Base-by-base conservation (phyloP, 75 land plant species). In the Pinus tabuliformis region DNA sequence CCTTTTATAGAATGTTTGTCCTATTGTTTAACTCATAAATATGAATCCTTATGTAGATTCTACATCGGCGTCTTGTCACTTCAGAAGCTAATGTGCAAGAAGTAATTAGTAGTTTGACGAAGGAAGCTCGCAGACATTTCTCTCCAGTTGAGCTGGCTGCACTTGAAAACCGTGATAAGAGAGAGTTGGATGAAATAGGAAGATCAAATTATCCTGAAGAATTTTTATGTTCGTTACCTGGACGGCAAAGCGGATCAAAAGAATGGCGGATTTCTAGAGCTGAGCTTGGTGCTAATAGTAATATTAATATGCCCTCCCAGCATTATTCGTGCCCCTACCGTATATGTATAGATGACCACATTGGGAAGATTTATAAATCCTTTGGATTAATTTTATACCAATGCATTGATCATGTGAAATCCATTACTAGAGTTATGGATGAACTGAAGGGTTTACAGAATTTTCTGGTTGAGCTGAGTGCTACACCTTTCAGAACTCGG, bases 191-290 rank as follows among this genome's bases (percentile, higher is more conserved):
- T 52, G 98, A 85, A 73, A 79, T 91, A 57, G 83, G 84, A 58
- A 80, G 79, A 75, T 57, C 17, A 17, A 54, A 68, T 8, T 70
- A 79, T 78, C 57, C 28, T 76, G 83, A 81, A 59, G 86, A 82
- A 62, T 52, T 70, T 59, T 78, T 84, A 49, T 54, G 77, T 71
- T 78, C 78, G 15, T 82, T 93, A 56, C 95, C 98, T 70, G 98
- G 98, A 78, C 80, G 99, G 64, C 93, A 86, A 84, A 97, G 96
- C 85, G 99, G 99, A 49, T 78, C 90, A 60, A 75, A 86, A 62
- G 92, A 89, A 75, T 97, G 99, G 98, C 86, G 99, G 36, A 79
- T 80, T 42, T 80, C 86, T 62, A 93, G 99, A 78, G 86, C 86
- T 20, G 99, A 97, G 75, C 36, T 85, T 75, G 92, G 89, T 58